Base-by-base conservation (phyloP, 2,329 filamentous ascomycete species). In the Talaromyces atroroseus region DNA sequence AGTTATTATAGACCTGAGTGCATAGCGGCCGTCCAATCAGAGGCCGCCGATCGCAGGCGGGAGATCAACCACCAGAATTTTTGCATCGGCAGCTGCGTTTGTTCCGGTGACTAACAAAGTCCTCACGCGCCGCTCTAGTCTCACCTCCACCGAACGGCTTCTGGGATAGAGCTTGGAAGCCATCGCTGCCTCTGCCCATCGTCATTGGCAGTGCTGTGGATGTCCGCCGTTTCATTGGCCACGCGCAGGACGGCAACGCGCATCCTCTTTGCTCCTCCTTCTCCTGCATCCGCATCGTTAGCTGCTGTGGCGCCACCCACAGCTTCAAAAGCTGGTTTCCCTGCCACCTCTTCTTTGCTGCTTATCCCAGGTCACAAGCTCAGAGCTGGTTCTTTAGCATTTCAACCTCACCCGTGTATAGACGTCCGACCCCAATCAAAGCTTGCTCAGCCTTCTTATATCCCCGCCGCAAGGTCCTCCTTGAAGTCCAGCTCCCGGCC, bases 151-250 rank as follows among this genome's bases (percentile, higher is more conserved):
- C 2, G 26, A n/a, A 29, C 26, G 26, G 26, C 26, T 29, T 29
- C 42, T 54, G 32, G 5, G 32, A 36, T 36, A 36, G 26, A 29
- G 2, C 26, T 29, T 2, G 26, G 36, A 40, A 24, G 42, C 34
- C 29, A 26, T 29, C 18, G 20, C 23, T 52, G 49, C 32, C 16
- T 45, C 36, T 57, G 57, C 3, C 11, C 34, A 38, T 7, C 12
- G 10, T 38, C 6, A 16, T 38, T 38, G 34, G 16, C 34, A 38
- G 34, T 16, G 34, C 61, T 58, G 67, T 70, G 69, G 65, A 73
- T 73, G 71, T 71, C 67, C 68, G 64, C 60, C 58, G 63, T 57
- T 62, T 66, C 65, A 65, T 60, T 65, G 48, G 54, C 57, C 29
- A 49, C 45, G 50, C 66, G 60, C 63, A 66, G 61, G 68, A 66